Evolutionary conservation across 257 asterid species (phyloP).

Genomic region (Capsicum rhomboideum): DNA sequence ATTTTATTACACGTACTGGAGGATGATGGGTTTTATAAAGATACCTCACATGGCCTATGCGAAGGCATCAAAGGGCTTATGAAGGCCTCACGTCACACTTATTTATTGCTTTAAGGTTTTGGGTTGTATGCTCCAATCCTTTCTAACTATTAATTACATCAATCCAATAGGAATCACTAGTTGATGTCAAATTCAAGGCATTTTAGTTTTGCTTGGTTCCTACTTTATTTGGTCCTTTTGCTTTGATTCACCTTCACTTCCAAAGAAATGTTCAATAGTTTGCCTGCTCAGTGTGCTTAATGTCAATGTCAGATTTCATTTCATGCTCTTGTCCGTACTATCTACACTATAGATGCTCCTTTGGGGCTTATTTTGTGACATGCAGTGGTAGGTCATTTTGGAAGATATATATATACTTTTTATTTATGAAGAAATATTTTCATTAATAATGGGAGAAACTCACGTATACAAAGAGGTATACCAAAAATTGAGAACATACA

Average conservation of each 20-base stretch:
- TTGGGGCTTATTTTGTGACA: not conserved
- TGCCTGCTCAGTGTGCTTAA: not conserved
- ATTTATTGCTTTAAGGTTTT: not conserved
- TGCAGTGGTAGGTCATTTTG: not conserved
- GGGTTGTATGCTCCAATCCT: not conserved
- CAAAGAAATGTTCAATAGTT: not conserved
- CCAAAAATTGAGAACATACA: not conserved
- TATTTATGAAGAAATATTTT: not conserved
- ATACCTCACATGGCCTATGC: not conserved
- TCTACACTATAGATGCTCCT: not conserved
- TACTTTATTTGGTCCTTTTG: not conserved
- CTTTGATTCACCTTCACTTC: not conserved
- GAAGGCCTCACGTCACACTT: not conserved
- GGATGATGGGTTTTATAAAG: not conserved
- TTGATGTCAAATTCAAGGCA: not conserved
- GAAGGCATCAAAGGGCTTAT: too few species aligned
- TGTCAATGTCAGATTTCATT: not conserved
- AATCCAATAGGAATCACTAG: not conserved
- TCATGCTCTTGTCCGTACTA: not conserved
- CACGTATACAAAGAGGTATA: not conserved
- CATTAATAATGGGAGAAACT: not conserved
- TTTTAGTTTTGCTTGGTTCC: not conserved
- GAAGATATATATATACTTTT: not conserved
- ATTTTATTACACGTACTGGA: not conserved
- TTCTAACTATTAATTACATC: not conserved